phyloP scores from a whole-genome alignment of 2,329 filamentous ascomycete genomes.

The Stemphylium beticola region DNA sequence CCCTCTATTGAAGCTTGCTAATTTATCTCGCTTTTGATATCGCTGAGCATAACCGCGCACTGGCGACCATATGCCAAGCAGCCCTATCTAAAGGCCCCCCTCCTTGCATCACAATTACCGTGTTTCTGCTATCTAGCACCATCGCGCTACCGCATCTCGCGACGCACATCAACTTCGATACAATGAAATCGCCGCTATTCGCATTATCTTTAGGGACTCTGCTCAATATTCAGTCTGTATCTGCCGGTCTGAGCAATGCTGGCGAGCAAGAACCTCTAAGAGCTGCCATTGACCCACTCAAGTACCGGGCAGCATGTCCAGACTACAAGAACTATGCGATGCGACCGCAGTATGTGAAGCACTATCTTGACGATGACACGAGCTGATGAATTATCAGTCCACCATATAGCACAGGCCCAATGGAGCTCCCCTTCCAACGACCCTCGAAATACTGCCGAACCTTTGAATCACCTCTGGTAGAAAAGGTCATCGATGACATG shows the following conservation, averaged over 20 bases:
- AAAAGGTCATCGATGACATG: slow-evolving; percentile 84
- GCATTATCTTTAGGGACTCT: slow-evolving; percentile 19
- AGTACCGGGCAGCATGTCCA: slow-evolving; percentile 62
- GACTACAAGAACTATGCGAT: slow-evolving; percentile 69
- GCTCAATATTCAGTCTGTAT: slow-evolving; percentile 10
- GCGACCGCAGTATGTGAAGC: slow-evolving; percentile 62
- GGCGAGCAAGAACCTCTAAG: slow-evolving; percentile 41
- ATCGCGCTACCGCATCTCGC: not conserved
- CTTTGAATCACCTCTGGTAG: slow-evolving; percentile 84
- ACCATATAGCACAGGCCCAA: slow-evolving; percentile 79
- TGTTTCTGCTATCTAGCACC: not conserved
- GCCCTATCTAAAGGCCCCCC: not conserved
- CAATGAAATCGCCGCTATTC: slow-evolving; percentile 25
- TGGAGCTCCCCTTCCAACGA: slow-evolving; percentile 84
- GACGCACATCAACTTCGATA: not conserved
- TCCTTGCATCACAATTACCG: not conserved
- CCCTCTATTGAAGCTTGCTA: slow-evolving; percentile 1
- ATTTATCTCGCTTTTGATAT: not conserved
- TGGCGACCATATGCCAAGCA: not conserved
- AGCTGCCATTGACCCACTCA: slow-evolving; percentile 39
- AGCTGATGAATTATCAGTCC: slow-evolving; percentile 57
- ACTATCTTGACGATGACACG: not conserved
- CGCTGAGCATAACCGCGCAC: not conserved
- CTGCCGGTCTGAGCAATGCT: slow-evolving; percentile 14
- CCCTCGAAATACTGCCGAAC: slow-evolving; percentile 83